Conservation (phyloP, 2,329 filamentous ascomycete species). For the Fusarium concolor region DNA sequence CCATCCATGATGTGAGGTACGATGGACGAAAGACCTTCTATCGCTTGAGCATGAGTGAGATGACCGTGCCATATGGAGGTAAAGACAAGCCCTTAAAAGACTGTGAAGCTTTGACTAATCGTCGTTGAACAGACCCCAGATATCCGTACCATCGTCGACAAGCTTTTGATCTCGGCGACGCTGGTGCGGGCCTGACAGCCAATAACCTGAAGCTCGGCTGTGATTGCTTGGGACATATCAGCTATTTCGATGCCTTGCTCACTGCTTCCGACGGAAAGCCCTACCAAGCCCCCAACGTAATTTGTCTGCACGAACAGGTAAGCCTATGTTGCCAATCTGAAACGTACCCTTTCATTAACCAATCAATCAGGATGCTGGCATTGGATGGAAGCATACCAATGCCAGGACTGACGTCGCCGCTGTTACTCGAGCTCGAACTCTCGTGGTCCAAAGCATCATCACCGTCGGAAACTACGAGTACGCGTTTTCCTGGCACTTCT, state of each 20-base stretch:
- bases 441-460: conserved; percentile 75
- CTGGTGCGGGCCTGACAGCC: conserved; percentile 72
- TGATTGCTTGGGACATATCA: too few species aligned
- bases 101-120: not conserved
- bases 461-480: conserved; percentile 79
- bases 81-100: not conserved
- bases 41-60: conserved; percentile 74
- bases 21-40: conserved; percentile 73
- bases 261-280: not conserved
- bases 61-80: conserved; percentile 66
- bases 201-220: too few species aligned
- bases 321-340: not conserved
- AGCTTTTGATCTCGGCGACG: conserved; percentile 78
- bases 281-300: conserved; percentile 63
- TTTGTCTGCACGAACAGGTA: conserved; percentile 72
- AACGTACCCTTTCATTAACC: not conserved
- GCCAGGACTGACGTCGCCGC: conserved; percentile 70
- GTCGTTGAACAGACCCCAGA: conserved; percentile 54
- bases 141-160: conserved; percentile 75
- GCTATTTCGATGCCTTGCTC: conserved; percentile 19
- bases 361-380: conserved; percentile 67
- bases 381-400: conserved; percentile 78
- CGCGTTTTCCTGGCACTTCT: conserved; percentile 64
- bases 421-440: conserved; percentile 68
- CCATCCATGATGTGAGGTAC: conserved; percentile 76